Conservation (phyloP, 2,329 filamentous ascomycete genomes). For the Paraconiothyrium brasiliense region DNA sequence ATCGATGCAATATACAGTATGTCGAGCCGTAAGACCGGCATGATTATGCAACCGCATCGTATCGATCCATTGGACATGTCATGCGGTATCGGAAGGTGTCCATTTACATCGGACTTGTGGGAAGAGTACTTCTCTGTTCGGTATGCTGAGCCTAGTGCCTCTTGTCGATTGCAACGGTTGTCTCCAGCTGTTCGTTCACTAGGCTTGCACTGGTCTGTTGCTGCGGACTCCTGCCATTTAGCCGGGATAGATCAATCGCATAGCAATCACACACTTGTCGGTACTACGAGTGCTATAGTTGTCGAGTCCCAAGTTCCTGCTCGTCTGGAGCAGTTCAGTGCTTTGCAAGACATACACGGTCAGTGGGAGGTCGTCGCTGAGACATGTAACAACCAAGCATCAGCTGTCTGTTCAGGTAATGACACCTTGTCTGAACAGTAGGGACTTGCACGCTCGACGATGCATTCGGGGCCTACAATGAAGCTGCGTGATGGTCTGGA, state of each 20-base stretch:
- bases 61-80: not conserved
- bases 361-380: too few species aligned
- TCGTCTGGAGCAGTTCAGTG: too few species aligned
- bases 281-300: not conserved
- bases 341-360: too few species aligned
- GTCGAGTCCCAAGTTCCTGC: too few species aligned
- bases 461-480: too few species aligned
- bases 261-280: not conserved
- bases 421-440: too few species aligned
- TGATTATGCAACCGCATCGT: not conserved
- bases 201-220: not conserved
- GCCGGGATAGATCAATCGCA: not conserved
- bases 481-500: too few species aligned
- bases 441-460: not conserved
- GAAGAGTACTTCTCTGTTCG: not conserved
- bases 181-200: too few species aligned
- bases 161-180: too few species aligned
- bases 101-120: too few species aligned
- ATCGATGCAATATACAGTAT: constrained; percentile 10
- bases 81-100: not conserved
- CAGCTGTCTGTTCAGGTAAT: too few species aligned
- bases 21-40: constrained; percentile 11
- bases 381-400: too few species aligned
- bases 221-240: not conserved
- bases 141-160: not conserved